Evolutionary conservation across 768 basidiomycete genomes (phyloP), one percentile per base, ranked within the genome.

Genomic region (Boletus vermiculosoides): DNA sequence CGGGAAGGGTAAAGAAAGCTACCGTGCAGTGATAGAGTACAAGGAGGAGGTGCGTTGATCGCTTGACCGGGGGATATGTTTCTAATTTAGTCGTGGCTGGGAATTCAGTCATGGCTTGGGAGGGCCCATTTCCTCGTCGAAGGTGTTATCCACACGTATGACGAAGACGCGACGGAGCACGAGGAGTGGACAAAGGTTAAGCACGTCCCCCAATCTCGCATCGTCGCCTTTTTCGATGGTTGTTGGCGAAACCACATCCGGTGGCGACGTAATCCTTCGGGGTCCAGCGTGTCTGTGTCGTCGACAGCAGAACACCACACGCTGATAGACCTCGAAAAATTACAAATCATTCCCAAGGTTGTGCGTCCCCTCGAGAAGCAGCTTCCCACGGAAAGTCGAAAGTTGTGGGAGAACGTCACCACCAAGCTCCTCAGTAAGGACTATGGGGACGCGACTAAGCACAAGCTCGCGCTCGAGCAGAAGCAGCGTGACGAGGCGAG

Each of bases 391-490:
- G 97, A 98, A 77, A 95, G 93, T 59, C 77, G 94, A 56, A 84
- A 83, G 76, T 71, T 98, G 52, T 98, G 97, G 97, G 85, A 88
- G 55, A 80, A 70, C 52, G 91, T 98, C 22, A 96, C 95, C 50
- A 78, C 74, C 45, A 77, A 81, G 56, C 73, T 98, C 55, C 48
- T 90, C 44, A 81, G 76, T 67, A 98, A 97, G 81, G 90, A 95
- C 67, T 99, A 83, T 73, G 80, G 83, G 23, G 92, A 95, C 41
- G 97, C 97, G 51, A 98, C 93, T 55, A 90, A 81, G 77, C 83
- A 89, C 76, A 99, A 99, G 79, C 83, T 94, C 51, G 73, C 73
- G 5, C 96, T 99, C 54, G 97, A 99, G 75, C 96, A 98, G 80
- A 83, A 71, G 67, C 97, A 98, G 78, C 77, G 97, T 50, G 94